These are phyloP conservation scores for Penstemon davidsonii DNA, from an alignment of 257 asterid species.

Conservation along the genomic window DNA sequence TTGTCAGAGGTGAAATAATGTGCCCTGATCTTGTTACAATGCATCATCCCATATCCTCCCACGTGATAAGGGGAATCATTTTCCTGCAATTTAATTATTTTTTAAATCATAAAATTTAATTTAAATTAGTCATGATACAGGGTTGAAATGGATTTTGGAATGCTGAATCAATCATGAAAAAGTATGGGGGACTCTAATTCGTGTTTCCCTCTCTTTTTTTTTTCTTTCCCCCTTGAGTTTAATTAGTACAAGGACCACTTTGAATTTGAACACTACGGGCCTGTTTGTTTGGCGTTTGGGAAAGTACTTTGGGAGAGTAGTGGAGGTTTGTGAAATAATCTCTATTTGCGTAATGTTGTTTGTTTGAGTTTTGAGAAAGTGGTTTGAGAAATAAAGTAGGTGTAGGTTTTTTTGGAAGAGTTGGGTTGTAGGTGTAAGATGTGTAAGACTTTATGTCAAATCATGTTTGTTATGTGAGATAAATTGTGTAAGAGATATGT, in stretches of 20 bases:
- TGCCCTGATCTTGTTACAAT: slow-evolving; percentile 23
- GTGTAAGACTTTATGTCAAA: no score
- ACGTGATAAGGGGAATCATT: slow-evolving; percentile 31
- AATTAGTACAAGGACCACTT: slow-evolving; percentile 34
- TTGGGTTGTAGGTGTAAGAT: no score
- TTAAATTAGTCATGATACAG: slow-evolving; percentile 13
- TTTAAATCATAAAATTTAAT: no score
- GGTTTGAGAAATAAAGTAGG: no score
- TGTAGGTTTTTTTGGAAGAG: no score
- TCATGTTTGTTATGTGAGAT: no score
- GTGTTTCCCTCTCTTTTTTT: slow-evolving; percentile 18
- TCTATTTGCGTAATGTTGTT: no score
- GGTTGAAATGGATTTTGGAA: slow-evolving; percentile 41
- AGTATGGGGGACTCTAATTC: slow-evolving; percentile 22
- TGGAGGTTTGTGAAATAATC: no score
- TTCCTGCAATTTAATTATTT: slow-evolving; percentile 12
- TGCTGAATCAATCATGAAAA: slow-evolving; percentile 47
- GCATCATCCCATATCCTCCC: slow-evolving; percentile 19
- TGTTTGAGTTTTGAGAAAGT: no score
- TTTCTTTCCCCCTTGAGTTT: slow-evolving; percentile 6
- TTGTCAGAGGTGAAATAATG: slow-evolving; percentile 10
- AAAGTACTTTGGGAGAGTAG: no score
- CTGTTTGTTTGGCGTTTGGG: no score
- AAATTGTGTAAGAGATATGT: no score
- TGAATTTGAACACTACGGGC: slow-evolving; percentile 32